phyloP scores from a whole-genome alignment of 2,329 filamentous ascomycete species.

The Stachybotrys chartarum region DNA sequence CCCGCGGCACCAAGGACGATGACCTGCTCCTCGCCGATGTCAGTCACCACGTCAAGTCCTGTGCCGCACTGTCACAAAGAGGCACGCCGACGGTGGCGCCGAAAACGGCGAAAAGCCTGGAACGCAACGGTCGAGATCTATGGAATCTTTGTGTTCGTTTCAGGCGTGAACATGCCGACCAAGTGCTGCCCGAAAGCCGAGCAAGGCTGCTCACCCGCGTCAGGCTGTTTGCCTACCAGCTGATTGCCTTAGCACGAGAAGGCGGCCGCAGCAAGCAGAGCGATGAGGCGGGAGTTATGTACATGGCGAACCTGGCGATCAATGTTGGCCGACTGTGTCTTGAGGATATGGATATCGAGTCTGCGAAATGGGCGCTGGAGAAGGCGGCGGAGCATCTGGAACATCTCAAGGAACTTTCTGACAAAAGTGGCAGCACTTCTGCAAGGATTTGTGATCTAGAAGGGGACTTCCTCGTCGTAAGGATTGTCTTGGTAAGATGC shows the following conservation, averaged over 20 bases:
- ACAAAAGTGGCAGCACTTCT: neutral
- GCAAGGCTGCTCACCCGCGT: constrained; percentile 27
- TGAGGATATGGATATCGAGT: constrained; percentile 47
- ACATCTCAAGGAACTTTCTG: constrained; percentile 6
- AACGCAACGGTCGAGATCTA: constrained; percentile 48
- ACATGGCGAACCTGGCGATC: constrained; percentile 60
- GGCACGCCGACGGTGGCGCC: neutral
- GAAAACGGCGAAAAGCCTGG: constrained; percentile 34
- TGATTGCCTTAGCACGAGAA: constrained; percentile 53
- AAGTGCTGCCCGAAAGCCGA: constrained; percentile 11
- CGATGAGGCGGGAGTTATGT: constrained; percentile 33
- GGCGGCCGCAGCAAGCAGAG: constrained; percentile 15
- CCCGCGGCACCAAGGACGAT: constrained; percentile 27
- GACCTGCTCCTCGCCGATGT: constrained; percentile 28
- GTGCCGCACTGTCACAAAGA: neutral
- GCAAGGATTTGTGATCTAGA: neutral
- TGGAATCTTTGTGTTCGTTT: constrained; percentile 62
- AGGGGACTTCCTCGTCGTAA: constrained; percentile 25
- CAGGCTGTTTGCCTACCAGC: constrained; percentile 55
- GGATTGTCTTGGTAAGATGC: constrained; percentile 55
- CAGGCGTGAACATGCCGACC: constrained; percentile 17
- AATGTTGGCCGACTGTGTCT: constrained; percentile 49
- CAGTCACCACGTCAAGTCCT: constrained; percentile 14
- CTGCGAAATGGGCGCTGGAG: constrained; percentile 56
- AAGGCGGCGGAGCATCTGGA: constrained; percentile 51